Percentiles rank a stretch among this genome's conserved stretches.
phyloP scores from a whole-genome alignment of 208 protist genomes.

The Trypanosoma melophagium region DNA sequence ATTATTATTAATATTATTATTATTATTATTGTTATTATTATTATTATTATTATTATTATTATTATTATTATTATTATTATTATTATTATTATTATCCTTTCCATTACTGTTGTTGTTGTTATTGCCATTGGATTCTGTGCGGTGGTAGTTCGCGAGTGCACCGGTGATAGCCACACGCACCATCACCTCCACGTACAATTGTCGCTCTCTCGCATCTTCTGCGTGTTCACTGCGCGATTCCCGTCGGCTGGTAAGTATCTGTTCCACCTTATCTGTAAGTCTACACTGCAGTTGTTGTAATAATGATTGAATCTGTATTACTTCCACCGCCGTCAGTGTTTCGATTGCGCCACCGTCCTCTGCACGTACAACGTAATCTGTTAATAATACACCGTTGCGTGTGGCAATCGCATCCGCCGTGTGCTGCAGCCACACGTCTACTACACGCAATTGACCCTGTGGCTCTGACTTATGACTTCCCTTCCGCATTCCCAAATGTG shows the following conservation, averaged over 20 bases:
- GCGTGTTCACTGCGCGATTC: not conserved
- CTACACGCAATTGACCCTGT: conserved; percentile 14
- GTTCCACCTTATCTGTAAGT: too few relatives aligned
- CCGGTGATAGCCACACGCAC: conserved; percentile 61
- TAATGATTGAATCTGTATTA: not conserved
- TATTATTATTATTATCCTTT: too few relatives aligned
- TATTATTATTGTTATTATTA: too few relatives aligned
- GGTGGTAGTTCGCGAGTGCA: conserved; percentile 49
- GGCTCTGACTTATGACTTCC: not conserved
- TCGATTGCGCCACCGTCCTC: conserved; percentile 40
- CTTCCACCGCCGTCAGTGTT: conserved; percentile 2
- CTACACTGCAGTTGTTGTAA: not conserved
- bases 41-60: too few relatives aligned
- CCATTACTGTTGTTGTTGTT: conserved; percentile 2
- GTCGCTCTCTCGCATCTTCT: conserved; percentile 40
- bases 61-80: too few relatives aligned
- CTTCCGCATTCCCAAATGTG: too few relatives aligned
- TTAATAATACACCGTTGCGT: conserved; percentile 50
- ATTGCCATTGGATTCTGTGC: conserved; percentile 3
- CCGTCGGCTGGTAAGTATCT: not conserved
- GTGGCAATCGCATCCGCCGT: conserved; percentile 36
- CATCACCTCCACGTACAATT: conserved; percentile 43
- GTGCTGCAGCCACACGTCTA: conserved; percentile 26
- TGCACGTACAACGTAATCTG: conserved; percentile 35
- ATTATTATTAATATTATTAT: too few relatives aligned